Base-by-base conservation (phyloP, 2,329 filamentous ascomycete genomes). In the Exophiala sp. region DNA sequence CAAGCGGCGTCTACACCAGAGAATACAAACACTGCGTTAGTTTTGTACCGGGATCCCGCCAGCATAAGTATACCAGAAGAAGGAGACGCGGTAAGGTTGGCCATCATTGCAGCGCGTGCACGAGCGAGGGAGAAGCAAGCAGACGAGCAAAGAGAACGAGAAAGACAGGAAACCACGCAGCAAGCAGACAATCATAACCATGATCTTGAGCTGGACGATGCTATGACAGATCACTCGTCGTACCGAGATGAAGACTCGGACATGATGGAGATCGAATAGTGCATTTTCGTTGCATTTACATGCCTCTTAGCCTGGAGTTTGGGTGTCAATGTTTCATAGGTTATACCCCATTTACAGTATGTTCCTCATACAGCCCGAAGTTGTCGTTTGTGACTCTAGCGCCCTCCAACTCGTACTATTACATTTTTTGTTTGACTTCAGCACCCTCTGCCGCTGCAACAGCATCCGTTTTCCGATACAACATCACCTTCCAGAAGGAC, bases 1-100 rank as follows among this genome's bases (percentile, higher is more conserved):
- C 41, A 41, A 16, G 39, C 10, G 5, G 20, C 50, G 42, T n/a
- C 35, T n/a, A 9, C 11, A 18, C 20, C 55, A 50, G 71, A 83
- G 76, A 92, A 81, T 68, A 40, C 52, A 75, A 94, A 81, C 69
- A 55, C 55, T n/a, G 62, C 62, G 6, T 65, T 97, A 58, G 87
- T 99, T 12, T 81, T 97, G 35, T 97, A 97, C 72, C 82, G 79
- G 58, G 84, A 94, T 46, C 91, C 91, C 5, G 78, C 79, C 44
- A 91, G 89, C 12, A 71, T 96, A 60, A 86, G 83, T 0, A 81
- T 95, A 16, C 84, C 90, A 0, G 80, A 84, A 67, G 85, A 89
- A 61, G 79, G 86, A 29, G 87, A 92, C 68, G 86, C 81, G 58
- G 89, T 96, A 58, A 80, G 90, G 55, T 89, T 86, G 69, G 89